Conservation (phyloP, 257 asterid genomes). For the Oldenlandia corymbosa region DNA sequence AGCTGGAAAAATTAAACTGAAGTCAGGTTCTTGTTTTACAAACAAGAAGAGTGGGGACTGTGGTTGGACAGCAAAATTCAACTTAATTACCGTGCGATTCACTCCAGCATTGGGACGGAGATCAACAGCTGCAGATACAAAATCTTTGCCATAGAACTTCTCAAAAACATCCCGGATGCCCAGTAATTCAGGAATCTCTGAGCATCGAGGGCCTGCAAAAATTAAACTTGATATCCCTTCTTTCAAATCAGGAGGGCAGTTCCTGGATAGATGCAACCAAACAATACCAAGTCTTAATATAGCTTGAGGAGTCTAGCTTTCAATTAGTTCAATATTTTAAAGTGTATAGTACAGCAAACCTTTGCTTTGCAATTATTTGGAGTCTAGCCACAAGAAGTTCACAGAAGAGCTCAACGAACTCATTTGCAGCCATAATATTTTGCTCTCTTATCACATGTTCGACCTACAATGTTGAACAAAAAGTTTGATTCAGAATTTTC, state of each 20-base stretch:
- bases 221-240: constrained; percentile 90
- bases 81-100: constrained; percentile 66
- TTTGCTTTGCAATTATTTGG: constrained; percentile 76
- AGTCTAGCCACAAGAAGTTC: constrained; percentile 83
- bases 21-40: background rate
- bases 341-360: constrained; percentile 32
- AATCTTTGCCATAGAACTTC: constrained; percentile 90
- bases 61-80: too few species aligned
- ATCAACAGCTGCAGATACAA: constrained; percentile 89
- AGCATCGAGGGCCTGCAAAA: constrained; percentile 95
- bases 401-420: constrained; percentile 90
- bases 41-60: too few species aligned
- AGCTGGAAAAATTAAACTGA: constrained; percentile 45
- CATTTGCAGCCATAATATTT: constrained; percentile 88
- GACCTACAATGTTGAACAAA: constrained; percentile 38
- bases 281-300: constrained; percentile 7
- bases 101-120: constrained; percentile 93
- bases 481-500: background rate
- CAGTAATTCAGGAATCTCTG: constrained; percentile 83
- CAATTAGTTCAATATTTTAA: constrained; percentile 1
- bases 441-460: constrained; percentile 95
- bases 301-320: constrained; percentile 10
- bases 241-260: constrained; percentile 90
- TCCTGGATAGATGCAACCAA: constrained; percentile 43
- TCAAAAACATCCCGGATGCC: constrained; percentile 62